Conservation (phyloP, 23 red algal genomes). For the Agarophyton chilense region DNA sequence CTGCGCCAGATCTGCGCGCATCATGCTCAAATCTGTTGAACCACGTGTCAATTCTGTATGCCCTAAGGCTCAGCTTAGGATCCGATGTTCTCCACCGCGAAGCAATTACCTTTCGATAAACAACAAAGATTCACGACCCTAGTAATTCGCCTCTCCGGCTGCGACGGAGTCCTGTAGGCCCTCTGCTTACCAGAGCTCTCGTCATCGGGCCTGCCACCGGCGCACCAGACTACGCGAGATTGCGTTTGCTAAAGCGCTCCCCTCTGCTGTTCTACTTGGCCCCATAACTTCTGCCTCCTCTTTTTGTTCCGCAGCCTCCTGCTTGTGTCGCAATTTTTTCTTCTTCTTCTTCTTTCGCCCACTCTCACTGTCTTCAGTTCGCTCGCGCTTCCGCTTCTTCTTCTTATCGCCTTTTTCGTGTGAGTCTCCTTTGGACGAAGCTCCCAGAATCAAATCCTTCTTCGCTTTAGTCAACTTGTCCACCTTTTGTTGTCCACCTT, state of each 20-base stretch:
- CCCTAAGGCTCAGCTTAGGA: too few relatives aligned
- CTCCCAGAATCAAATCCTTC: not conserved
- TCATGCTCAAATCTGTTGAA: not conserved
- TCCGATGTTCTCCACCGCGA: too few relatives aligned
- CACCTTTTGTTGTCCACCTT: not conserved
- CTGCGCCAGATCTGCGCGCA: conserved; percentile 5
- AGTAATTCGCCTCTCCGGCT: too few relatives aligned
- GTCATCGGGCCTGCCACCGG: not conserved
- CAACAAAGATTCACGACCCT: too few relatives aligned
- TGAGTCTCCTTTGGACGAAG: not conserved
- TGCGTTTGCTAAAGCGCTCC: not conserved
- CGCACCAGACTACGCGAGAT: not conserved
- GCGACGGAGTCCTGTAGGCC: too few relatives aligned
- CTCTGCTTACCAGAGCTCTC: too few relatives aligned
- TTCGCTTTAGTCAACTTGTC: not conserved
- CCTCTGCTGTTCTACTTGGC: not conserved
- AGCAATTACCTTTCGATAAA: too few relatives aligned
- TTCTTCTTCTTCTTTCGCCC: conserved; percentile 22
- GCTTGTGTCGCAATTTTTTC: not conserved
- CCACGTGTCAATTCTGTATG: not conserved
- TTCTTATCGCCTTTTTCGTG: not conserved
- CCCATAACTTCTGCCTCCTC: not conserved
- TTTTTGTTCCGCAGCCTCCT: not conserved
- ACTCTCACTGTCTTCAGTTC: not conserved
- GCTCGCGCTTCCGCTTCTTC: conserved; percentile 18